phyloP scores from a whole-genome alignment of 108 stramenopile species.

The Chaetoceros tenuissimus region DNA sequence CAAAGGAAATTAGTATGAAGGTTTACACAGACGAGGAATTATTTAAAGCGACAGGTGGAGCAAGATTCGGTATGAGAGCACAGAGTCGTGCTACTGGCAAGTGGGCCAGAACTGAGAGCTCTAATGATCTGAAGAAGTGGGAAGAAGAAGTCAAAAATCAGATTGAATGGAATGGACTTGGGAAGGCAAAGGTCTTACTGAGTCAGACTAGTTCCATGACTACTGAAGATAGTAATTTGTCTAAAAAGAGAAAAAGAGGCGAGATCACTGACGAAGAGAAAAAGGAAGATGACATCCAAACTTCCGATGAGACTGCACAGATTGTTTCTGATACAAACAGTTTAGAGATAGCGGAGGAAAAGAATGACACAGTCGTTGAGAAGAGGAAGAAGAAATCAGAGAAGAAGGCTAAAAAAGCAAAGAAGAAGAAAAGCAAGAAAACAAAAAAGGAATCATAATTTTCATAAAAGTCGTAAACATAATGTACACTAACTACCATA shows the following conservation, averaged over 20 bases:
- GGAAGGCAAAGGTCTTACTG: constrained; percentile 32
- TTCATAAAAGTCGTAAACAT: no score
- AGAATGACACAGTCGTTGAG: neutral
- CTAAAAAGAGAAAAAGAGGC: constrained; percentile 1
- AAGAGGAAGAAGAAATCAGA: constrained; percentile 6
- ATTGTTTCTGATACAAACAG: neutral
- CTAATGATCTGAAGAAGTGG: constrained; percentile 15
- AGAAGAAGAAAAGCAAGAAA: constrained; percentile 8
- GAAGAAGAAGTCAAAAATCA: constrained; percentile 36
- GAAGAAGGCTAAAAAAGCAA: constrained; percentile 16
- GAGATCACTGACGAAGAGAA: neutral
- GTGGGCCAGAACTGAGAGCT: constrained; percentile 72
- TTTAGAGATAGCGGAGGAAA: no score
- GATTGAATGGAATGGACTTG: constrained; percentile 73
- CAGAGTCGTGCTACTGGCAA: constrained; percentile 65
- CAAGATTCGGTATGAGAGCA: constrained; percentile 79
- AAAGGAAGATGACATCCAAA: constrained; percentile 1
- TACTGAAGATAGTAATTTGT: constrained; percentile 5
- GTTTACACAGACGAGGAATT: constrained; percentile 79
- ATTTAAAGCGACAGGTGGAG: constrained; percentile 84
- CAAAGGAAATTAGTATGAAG: constrained; percentile 9
- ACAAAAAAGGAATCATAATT: constrained; percentile 4
- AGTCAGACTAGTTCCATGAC: constrained; percentile 3
- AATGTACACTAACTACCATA: no score
- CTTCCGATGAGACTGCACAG: neutral